These are phyloP conservation scores for Trichoderma atroviride DNA, from an alignment of 2,329 filamentous ascomycete genomes.

Conservation along the genomic window DNA sequence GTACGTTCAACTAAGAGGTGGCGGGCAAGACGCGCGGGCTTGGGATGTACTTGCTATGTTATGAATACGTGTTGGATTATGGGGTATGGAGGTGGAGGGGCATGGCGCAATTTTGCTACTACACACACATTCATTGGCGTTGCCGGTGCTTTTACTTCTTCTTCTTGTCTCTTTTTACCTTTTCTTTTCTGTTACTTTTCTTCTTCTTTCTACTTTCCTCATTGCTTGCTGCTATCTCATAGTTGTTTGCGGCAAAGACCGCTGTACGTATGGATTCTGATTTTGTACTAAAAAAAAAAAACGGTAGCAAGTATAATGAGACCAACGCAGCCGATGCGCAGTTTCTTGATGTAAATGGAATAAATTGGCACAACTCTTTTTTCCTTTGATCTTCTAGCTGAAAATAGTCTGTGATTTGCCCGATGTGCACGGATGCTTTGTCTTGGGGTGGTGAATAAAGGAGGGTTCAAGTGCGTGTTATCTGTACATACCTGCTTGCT, in stretches of 20 bases:
- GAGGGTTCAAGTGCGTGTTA: neutral
- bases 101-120: slow-evolving; percentile 26
- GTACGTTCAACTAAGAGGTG: slow-evolving; percentile 51
- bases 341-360: slow-evolving; percentile 19
- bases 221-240: slow-evolving; percentile 21
- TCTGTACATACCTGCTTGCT: too few relatives aligned
- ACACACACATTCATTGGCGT: slow-evolving; percentile 27
- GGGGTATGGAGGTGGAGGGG: slow-evolving; percentile 23
- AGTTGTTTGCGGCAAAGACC: slow-evolving; percentile 16
- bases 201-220: slow-evolving; percentile 22
- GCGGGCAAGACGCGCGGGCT: slow-evolving; percentile 5
- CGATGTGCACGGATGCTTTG: neutral
- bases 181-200: slow-evolving; percentile 26
- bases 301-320: slow-evolving; percentile 27
- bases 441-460: neutral
- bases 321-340: slow-evolving; percentile 25
- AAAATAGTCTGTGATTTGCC: neutral
- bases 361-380: neutral
- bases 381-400: neutral
- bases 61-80: slow-evolving; percentile 28
- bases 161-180: slow-evolving; percentile 29
- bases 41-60: slow-evolving; percentile 25
- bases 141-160: slow-evolving; percentile 26
- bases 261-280: slow-evolving; percentile 27
- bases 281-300: slow-evolving; percentile 30